phyloP scores from a whole-genome alignment of 345 rosid species.

The Psidium guajava region DNA sequence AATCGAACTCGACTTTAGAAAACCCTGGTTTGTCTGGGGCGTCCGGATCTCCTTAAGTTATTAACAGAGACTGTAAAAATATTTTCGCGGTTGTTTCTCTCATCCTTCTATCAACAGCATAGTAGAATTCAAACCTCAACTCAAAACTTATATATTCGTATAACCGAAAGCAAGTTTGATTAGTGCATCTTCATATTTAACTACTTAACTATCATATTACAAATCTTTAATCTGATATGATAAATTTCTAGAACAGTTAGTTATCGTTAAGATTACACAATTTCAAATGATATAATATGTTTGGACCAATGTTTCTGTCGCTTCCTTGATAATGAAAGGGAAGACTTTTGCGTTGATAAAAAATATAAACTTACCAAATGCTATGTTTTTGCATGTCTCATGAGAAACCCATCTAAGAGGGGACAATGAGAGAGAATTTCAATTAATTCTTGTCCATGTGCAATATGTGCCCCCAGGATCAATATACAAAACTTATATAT shows the following conservation, averaged over 20 bases:
- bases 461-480: background rate
- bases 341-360: background rate
- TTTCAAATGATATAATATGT: background rate
- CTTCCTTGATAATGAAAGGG: too few relatives aligned
- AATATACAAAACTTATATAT: background rate
- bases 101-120: background rate
- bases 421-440: background rate
- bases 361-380: background rate
- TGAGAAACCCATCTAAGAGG: background rate
- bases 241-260: background rate
- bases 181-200: background rate
- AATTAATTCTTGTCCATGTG: background rate
- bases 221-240: background rate
- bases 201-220: background rate
- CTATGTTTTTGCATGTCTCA: background rate
- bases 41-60: background rate
- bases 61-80: background rate
- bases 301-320: too few relatives aligned
- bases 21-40: background rate
- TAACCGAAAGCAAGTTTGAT: background rate
- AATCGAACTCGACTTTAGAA: background rate
- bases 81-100: background rate
- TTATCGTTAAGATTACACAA: background rate
- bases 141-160: background rate
- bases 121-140: background rate